Evolutionary conservation across 2,329 filamentous ascomycete genomes (phyloP), one percentile per base, ranked within the genome.

Genomic region (Coniochaeta sp.): DNA sequence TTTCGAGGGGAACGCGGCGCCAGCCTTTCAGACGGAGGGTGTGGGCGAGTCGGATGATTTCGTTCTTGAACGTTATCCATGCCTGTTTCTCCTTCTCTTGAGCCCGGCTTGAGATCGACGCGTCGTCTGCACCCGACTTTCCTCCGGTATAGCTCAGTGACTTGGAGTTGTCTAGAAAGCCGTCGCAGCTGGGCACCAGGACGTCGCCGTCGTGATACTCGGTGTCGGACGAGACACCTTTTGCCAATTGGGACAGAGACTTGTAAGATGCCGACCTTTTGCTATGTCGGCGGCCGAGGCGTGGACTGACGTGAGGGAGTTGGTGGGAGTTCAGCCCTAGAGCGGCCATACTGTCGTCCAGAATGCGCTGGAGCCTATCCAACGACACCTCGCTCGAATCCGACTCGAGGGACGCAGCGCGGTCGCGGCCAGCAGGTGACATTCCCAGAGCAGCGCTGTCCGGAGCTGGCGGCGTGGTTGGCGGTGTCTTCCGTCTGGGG

Each of bases 21-120:
- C 95, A 99, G 11, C 93, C 91, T 72, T 96, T 96, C 34, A 98
- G 81, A 59, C 87, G 86, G 58, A 99, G 78, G 0, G 95, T 99
- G 72, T 98, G 95, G 0, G 91, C 82, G 61, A 98, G 81, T 40
- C 92, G 89, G 60, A 98, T 83, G 63, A 98, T 95, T 70, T 99
- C 93, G 62, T 87, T 89, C 73, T 97, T 97, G 81, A 97, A 99
- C 9, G 74, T 79, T n/a, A 84, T 71, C 95, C 93, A 97, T 2
- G 87, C 87, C 69, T 90, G 87, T 47, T 79, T 83, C 62, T 93
- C 90, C 69, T 89, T 91, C 34, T 83, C 80, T 43, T 80, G 79
- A 61, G 75, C 77, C 60, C 77, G 79, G 58, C 74, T 76, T 2
- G 73, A 70, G 47, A 52, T 2, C 1, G 56, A 28, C 6, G 36